phyloP scores from a whole-genome alignment of 2,329 filamentous ascomycete genomes.

The Penicillium nordicum region DNA sequence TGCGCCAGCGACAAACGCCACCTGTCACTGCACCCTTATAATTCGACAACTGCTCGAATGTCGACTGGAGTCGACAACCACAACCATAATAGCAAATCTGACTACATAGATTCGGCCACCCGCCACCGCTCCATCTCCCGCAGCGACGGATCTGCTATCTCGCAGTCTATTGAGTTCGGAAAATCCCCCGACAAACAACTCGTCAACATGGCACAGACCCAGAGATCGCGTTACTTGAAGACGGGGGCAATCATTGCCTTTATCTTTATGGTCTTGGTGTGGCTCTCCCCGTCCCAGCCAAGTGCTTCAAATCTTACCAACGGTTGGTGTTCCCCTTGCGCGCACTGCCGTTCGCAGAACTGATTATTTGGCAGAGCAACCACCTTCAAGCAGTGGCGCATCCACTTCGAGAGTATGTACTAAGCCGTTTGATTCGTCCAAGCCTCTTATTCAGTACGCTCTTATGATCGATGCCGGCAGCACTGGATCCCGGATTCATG shows the following conservation, averaged over 20 bases:
- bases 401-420: conserved; percentile 64
- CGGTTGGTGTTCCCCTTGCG: conserved; percentile 17
- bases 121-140: conserved; percentile 55
- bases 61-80: conserved; percentile 54
- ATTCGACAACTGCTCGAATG: conserved; percentile 45
- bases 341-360: neutral
- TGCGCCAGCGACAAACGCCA: conserved; percentile 20
- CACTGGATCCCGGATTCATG: conserved; percentile 95
- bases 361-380: conserved; percentile 20
- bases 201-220: conserved; percentile 60
- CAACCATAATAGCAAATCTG: conserved; percentile 51
- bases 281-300: conserved; percentile 47
- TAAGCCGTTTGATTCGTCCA: conserved; percentile 77
- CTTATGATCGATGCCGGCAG: conserved; percentile 98
- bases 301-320: conserved; percentile 22
- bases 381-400: conserved; percentile 48
- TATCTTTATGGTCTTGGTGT: conserved; percentile 56
- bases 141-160: conserved; percentile 41
- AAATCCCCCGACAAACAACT: conserved; percentile 39
- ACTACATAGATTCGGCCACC: conserved; percentile 49
- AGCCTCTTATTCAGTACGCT: conserved; percentile 94
- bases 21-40: conserved; percentile 17
- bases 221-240: conserved; percentile 60
- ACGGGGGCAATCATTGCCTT: conserved; percentile 59
- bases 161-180: conserved; percentile 49